These are phyloP conservation scores for Chalciporus piperatus DNA, from an alignment of 768 basidiomycete species.

Conservation along the genomic window DNA sequence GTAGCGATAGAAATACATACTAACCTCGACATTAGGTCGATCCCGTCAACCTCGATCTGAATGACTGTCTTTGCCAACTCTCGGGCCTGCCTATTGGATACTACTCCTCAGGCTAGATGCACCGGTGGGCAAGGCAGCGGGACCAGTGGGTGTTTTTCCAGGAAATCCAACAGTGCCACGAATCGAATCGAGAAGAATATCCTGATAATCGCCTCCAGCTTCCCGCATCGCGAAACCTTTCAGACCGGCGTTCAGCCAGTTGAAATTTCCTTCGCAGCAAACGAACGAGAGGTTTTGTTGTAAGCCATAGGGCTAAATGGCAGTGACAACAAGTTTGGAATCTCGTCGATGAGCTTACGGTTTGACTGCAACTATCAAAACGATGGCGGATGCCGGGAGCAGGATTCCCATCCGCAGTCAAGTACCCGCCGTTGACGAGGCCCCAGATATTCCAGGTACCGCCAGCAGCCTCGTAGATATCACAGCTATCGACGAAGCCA, in stretches of 20 bases:
- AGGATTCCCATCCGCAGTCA: constrained; percentile 30
- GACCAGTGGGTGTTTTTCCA: not conserved
- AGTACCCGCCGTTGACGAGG: constrained; percentile 53
- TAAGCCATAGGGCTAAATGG: constrained; percentile 65
- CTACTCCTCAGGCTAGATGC: too few relatives aligned
- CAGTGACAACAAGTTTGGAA: not conserved
- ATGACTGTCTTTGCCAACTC: too few relatives aligned
- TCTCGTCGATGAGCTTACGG: constrained; percentile 44
- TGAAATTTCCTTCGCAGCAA: constrained; percentile 60
- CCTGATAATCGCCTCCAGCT: constrained; percentile 60
- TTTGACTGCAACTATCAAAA: constrained; percentile 71
- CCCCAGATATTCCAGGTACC: constrained; percentile 63
- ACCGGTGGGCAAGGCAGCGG: not conserved
- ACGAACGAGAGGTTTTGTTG: constrained; percentile 51
- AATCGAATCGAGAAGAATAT: constrained; percentile 62
- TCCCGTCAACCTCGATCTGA: too few relatives aligned
- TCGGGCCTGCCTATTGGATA: too few relatives aligned
- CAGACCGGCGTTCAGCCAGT: constrained; percentile 49
- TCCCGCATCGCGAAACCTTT: constrained; percentile 74
- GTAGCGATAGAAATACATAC: too few relatives aligned
- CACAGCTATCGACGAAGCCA: constrained; percentile 54
- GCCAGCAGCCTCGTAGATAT: constrained; percentile 40
- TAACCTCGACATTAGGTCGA: too few relatives aligned
- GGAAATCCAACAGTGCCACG: not conserved
- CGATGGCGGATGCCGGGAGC: constrained; percentile 48